These are phyloP conservation scores for Neoboletus subvelutipes DNA, from an alignment of 768 basidiomycete genomes.

Conservation along the genomic window DNA sequence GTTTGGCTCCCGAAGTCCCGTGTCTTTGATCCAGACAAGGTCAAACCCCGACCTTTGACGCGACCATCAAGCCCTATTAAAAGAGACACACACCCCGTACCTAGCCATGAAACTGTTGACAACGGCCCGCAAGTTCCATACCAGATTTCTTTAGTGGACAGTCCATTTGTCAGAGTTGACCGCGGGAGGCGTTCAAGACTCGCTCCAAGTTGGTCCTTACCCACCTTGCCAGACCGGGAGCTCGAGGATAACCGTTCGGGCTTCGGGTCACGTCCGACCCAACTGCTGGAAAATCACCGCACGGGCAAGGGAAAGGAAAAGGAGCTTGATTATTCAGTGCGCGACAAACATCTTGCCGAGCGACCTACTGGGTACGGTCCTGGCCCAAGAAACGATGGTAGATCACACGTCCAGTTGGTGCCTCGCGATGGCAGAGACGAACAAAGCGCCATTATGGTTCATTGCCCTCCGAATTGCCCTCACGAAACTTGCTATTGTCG, in stretches of 20 bases:
- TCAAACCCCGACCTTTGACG: slow-evolving; percentile 24
- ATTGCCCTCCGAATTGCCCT: slow-evolving; percentile 20
- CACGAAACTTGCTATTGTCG: slow-evolving; percentile 16
- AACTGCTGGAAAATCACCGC: not conserved
- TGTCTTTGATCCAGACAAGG: slow-evolving; percentile 26
- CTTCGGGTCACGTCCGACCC: not conserved
- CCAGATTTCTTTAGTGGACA: slow-evolving; percentile 1
- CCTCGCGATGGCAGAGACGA: slow-evolving; percentile 10
- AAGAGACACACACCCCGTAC: not conserved
- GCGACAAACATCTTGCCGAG: slow-evolving; percentile 2
- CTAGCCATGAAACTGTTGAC: not conserved
- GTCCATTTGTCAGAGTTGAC: slow-evolving; percentile 19
- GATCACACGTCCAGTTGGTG: slow-evolving; percentile 27
- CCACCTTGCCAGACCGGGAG: slow-evolving; percentile 9
- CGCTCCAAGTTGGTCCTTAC: slow-evolving; percentile 21
- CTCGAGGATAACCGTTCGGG: not conserved
- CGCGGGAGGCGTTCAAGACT: slow-evolving; percentile 23
- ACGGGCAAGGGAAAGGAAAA: slow-evolving; percentile 4
- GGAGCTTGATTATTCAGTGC: not conserved
- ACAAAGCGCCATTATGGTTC: slow-evolving; percentile 13
- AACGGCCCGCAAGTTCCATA: not conserved
- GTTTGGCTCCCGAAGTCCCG: slow-evolving; percentile 28
- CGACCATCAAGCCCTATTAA: slow-evolving; percentile 27
- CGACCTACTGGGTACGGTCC: not conserved
- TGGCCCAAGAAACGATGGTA: slow-evolving; percentile 5